Base-by-base conservation (phyloP, 2,329 filamentous ascomycete species). In the Pseudogymnoascus sp. region DNA sequence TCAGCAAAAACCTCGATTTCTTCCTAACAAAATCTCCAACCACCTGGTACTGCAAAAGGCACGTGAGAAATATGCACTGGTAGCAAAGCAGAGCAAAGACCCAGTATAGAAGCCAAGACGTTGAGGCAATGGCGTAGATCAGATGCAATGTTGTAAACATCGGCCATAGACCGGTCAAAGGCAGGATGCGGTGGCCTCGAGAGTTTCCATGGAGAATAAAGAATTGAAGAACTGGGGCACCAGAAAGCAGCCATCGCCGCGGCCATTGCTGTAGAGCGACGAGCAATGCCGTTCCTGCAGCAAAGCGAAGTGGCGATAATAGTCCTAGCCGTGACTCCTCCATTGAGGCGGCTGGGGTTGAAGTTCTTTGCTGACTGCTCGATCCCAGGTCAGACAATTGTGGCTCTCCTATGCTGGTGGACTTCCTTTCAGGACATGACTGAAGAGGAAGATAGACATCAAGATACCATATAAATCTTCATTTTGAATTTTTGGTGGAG, bases 91-190 rank as follows among this genome's bases (percentile, higher is more conserved):
- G 67, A 2, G 74, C 68, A 66, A 80, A 82, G 1, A 76, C 66
- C 67, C 75, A 76, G 62, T 79, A 78, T 0, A 83, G 73, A 1
- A 83, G 75, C 80, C 81, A 83, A 66, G 80, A 82, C 12, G 80
- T 82, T 11, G 80, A 74, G 53, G 74, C 76, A 9, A 82, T 71
- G 2, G 76, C 74, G 67, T 82, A 83, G 0, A 72, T 65, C 2
- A 82, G 69, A 65, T 82, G 80, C 25, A 82, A 66, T 0, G 76
- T 77, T 1, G 77, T 70, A 60, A 82, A 72, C 1, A 81, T 66
- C 0, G 77, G 75, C 79, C 79, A 82, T 2, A 82, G 67, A 1
- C 78, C 78, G 28, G 79, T 69, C 23, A 71, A 72, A 1, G 78
- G 74, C 9, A 82, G 65, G 16, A 82, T 73, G 12, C 79, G 75